Conservation (phyloP, 1,139 yeast species). For the Saccharomycopsis crataegensis region DNA sequence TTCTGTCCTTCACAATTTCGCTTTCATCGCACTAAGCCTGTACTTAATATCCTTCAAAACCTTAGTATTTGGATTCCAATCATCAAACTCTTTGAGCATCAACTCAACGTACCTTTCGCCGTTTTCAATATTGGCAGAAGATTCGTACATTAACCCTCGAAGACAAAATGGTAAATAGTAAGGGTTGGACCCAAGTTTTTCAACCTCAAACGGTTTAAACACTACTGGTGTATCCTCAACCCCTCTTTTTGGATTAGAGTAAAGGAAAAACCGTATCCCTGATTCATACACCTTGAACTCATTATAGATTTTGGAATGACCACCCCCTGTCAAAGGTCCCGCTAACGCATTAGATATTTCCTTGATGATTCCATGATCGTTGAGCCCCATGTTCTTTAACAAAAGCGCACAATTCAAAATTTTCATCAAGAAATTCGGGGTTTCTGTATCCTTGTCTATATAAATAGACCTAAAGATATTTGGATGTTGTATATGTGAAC, state of each 20-base stretch:
- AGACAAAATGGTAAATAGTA: slow-evolving; percentile 89
- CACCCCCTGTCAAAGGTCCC: slow-evolving; percentile 90
- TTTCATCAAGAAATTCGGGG: slow-evolving; percentile 47
- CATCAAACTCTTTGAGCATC: slow-evolving; percentile 63
- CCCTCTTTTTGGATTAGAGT: slow-evolving; percentile 24
- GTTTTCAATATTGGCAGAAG: slow-evolving; percentile 30
- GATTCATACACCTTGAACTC: slow-evolving; percentile 79
- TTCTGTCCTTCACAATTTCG: no score
- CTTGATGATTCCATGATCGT: slow-evolving; percentile 70
- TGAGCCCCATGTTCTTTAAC: slow-evolving; percentile 55
- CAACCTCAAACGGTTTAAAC: slow-evolving; percentile 53
- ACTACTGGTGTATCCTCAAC: slow-evolving; percentile 45
- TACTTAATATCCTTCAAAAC: slow-evolving; percentile 76
- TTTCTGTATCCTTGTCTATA: slow-evolving; percentile 50
- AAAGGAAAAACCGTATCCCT: slow-evolving; percentile 67
- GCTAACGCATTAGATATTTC: slow-evolving; percentile 79
- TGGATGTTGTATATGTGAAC: slow-evolving; percentile 81
- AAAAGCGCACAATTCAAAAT: slow-evolving; percentile 42
- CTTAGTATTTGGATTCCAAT: slow-evolving; percentile 83
- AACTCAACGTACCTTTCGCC: slow-evolving; percentile 50
- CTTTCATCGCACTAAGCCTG: slow-evolving; percentile 63
- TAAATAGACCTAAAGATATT: slow-evolving; percentile 84
- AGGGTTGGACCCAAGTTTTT: slow-evolving; percentile 66
- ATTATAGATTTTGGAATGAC: slow-evolving; percentile 85
- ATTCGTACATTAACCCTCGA: slow-evolving; percentile 67